Conservation (phyloP, 148 eudicot genomes). For the Rhododendron williamsianum region DNA sequence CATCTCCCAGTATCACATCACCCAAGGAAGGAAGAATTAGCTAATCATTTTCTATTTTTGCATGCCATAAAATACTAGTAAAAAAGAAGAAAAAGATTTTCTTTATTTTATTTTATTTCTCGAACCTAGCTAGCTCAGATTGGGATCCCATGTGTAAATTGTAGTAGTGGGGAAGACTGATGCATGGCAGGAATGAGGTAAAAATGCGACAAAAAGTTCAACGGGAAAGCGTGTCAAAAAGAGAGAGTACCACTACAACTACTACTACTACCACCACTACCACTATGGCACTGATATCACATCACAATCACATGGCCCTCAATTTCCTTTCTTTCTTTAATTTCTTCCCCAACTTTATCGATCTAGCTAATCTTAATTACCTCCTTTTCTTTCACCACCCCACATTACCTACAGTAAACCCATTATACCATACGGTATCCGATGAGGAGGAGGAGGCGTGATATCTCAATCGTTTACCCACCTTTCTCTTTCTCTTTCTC, state of each 20-base stretch:
- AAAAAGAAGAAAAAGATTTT: background rate
- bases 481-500: background rate
- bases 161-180: background rate
- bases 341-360: background rate
- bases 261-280: background rate
- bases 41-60: background rate
- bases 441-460: background rate
- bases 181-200: background rate
- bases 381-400: background rate
- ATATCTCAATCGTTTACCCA: background rate
- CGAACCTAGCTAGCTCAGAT: background rate
- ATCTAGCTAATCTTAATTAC: background rate
- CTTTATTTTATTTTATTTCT: background rate
- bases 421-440: background rate
- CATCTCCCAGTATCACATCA: background rate
- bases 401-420: background rate
- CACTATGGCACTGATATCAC: background rate
- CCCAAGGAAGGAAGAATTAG: background rate
- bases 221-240: background rate
- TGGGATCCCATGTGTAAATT: background rate
- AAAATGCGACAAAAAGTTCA: background rate
- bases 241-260: background rate
- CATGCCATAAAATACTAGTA: background rate
- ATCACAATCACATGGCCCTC: conserved; percentile 3
- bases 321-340: background rate